phyloP scores from a whole-genome alignment of 2,329 filamentous ascomycete genomes.

The Neopestalotiopsis sp. region DNA sequence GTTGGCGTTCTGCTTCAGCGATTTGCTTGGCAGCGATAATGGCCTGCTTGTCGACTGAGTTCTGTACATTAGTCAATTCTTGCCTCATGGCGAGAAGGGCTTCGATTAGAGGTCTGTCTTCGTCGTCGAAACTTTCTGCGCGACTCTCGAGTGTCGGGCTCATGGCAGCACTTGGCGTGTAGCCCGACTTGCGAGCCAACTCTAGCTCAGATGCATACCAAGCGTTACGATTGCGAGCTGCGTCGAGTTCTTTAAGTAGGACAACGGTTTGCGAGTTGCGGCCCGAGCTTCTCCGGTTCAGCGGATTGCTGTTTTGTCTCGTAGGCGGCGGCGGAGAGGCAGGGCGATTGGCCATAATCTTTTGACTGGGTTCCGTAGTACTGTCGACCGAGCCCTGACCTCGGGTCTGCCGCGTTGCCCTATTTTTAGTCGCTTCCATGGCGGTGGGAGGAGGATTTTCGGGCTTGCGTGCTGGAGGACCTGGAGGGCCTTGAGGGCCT shows the following conservation, averaged over 20 bases:
- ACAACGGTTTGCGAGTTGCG: constrained; percentile 73
- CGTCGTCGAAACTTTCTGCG: constrained; percentile 84
- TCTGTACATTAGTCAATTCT: constrained; percentile 88
- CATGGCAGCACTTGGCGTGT: constrained; percentile 72
- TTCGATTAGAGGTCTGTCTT: constrained; percentile 90
- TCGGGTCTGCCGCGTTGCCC: constrained; percentile 58
- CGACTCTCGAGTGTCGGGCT: constrained; percentile 79
- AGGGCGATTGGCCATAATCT: constrained; percentile 49
- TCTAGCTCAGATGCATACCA: constrained; percentile 98
- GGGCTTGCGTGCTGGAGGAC: constrained; percentile 34
- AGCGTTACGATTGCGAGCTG: constrained; percentile 83
- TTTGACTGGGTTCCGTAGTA: constrained; percentile 61
- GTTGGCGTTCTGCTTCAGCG: constrained; percentile 91
- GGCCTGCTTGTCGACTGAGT: constrained; percentile 87
- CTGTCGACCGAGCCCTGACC: constrained; percentile 73
- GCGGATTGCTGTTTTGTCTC: constrained; percentile 62
- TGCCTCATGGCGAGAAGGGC: constrained; percentile 89
- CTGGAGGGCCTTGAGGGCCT: constrained; percentile 9
- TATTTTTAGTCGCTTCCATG: constrained; percentile 45
- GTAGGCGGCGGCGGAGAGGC: constrained; percentile 65
- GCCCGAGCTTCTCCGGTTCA: constrained; percentile 65
- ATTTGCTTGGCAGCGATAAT: constrained; percentile 85
- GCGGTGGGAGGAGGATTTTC: constrained; percentile 35
- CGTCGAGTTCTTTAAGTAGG: constrained; percentile 85
- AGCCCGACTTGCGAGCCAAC: constrained; percentile 88